Base-by-base conservation (phyloP, 768 basidiomycete species). In the Suillus brevipes region DNA sequence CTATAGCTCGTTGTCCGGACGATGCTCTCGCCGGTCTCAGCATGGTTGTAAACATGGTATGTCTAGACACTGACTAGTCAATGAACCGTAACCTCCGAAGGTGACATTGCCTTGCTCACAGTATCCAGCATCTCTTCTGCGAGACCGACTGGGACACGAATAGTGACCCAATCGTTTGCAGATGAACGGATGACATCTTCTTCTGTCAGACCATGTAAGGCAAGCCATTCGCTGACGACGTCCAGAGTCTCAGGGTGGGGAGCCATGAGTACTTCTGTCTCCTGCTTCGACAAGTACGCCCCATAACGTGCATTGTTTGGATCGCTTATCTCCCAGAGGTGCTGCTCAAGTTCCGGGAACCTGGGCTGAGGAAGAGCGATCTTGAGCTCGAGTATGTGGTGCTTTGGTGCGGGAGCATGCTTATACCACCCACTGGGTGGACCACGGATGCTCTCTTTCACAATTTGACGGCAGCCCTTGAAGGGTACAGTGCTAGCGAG, bases 301-400 rank as follows among this genome's bases (percentile, higher is more conserved):
- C 43, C 43, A n/a, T 45, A 45, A 45, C 20, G 43, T 45, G 43
- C 9, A 9, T 45, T 20, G 43, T 20, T n/a, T 45, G 43, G 43
- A 45, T 45, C 43, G 8, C 43, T 45, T 45, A 45, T n/a, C 43
- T 45, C 43, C 43, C 43, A 45, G 43, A 45, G 43, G 43, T 45
- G 43, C 20, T 45, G 20, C 9, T 45, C 43, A 10, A 45, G 43
- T n/a, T 45, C 43, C 1, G 43, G 20, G 43, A 45, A 45, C 43
- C 20, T 45, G 43, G 43, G 43, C 43, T 45, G 43, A 45, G 43
- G 43, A n/a, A 45, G 43, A 45, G 74, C 86, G 87, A 56, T 77
- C 50, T 65, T 65, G 50, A 45, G 43, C 9, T 45, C 20, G 43
- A 45, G 43, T 1, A 45, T 45, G 20, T 45, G 3, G 43, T 45